Evolutionary conservation across 2,329 filamentous ascomycete species (phyloP).

Genomic region (Penicillium sp.): DNA sequence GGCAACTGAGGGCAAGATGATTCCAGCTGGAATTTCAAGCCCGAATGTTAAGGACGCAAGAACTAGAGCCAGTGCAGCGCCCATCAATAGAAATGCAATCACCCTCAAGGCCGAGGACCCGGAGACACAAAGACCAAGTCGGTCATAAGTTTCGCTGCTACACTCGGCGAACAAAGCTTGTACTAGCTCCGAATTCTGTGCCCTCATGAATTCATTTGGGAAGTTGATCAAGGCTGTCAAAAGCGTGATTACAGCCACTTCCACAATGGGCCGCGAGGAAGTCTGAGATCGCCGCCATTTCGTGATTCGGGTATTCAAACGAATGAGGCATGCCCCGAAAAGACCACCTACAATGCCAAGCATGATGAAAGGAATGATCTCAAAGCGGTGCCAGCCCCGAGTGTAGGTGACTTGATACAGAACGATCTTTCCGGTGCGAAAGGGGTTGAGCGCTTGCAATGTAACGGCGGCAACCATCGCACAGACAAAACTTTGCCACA

Average conservation of each 20-base stretch:
- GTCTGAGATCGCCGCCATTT: slow-evolving; percentile 67
- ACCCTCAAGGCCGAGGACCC: slow-evolving; percentile 76
- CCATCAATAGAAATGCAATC: slow-evolving; percentile 74
- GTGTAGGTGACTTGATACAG: slow-evolving; percentile 94
- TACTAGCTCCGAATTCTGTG: slow-evolving; percentile 84
- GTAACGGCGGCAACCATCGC: slow-evolving; percentile 98
- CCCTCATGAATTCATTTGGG: slow-evolving; percentile 92
- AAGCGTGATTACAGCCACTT: slow-evolving; percentile 73
- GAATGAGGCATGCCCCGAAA: slow-evolving; percentile 92
- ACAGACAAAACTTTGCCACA: slow-evolving; percentile 99
- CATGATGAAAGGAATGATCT: slow-evolving; percentile 78
- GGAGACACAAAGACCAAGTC: slow-evolving; percentile 82
- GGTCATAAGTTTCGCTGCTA: slow-evolving; percentile 71
- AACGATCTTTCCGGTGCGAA: slow-evolving; percentile 90
- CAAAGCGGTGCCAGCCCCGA: slow-evolving; percentile 87
- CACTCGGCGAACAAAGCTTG: slow-evolving; percentile 91
- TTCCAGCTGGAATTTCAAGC: slow-evolving; percentile 87
- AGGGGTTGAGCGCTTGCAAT: slow-evolving; percentile 86
- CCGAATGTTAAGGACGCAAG: slow-evolving; percentile 87
- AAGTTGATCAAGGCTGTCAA: slow-evolving; percentile 88
- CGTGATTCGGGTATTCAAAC: slow-evolving; percentile 81
- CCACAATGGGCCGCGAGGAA: slow-evolving; percentile 66
- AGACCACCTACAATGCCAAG: slow-evolving; percentile 87
- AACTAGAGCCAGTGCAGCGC: slow-evolving; percentile 75
- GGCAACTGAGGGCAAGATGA: slow-evolving; percentile 92